Conservation (phyloP, 2,329 filamentous ascomycete species). For the Talaromyces rugulosus region DNA sequence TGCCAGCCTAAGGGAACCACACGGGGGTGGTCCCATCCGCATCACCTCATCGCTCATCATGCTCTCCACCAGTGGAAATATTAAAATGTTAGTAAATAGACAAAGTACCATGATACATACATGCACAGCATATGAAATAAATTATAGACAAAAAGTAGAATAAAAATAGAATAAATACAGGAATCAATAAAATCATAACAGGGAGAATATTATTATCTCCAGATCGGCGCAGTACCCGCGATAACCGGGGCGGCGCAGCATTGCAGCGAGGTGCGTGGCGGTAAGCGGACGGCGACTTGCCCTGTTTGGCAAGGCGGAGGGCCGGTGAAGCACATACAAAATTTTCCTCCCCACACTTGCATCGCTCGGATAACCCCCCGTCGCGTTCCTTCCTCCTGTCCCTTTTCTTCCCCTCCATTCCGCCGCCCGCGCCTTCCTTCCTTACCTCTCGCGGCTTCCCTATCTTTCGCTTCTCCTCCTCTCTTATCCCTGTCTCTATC, state of each 20-base stretch:
- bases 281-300: not conserved
- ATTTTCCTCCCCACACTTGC: not conserved
- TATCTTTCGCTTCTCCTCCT: conserved; percentile 2
- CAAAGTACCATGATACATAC: too few relatives aligned
- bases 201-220: not conserved
- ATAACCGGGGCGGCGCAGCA: conserved; percentile 10
- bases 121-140: too few relatives aligned
- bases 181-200: too few relatives aligned
- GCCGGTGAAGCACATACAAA: not conserved
- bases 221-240: conserved; percentile 12
- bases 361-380: conserved; percentile 14
- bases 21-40: not conserved
- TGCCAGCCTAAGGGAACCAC: too few relatives aligned
- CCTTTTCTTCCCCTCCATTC: conserved; percentile 16
- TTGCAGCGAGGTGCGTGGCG: not conserved
- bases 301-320: not conserved
- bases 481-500: conserved; percentile 3
- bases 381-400: conserved; percentile 15
- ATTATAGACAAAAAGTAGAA: too few relatives aligned
- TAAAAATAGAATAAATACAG: too few relatives aligned
- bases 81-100: too few relatives aligned
- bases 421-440: conserved; percentile 16
- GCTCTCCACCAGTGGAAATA: too few relatives aligned
- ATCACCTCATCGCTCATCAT: not conserved
- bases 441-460: conserved; percentile 20